phyloP scores from a whole-genome alignment of 495 filamentous ascomycete species.

The Neurospora discreta region DNA sequence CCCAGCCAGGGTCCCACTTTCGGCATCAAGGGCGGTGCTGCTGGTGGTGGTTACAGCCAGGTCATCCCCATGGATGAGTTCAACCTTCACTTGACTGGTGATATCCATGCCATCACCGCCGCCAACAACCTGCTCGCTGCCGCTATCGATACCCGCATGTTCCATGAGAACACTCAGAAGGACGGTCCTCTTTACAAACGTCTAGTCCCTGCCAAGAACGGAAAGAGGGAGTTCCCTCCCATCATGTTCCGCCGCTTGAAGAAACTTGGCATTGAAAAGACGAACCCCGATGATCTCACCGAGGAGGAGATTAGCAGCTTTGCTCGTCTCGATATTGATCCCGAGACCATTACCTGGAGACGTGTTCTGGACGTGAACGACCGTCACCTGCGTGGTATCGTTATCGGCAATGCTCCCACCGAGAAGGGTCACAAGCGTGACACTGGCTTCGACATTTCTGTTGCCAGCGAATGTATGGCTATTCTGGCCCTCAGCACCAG shows the following conservation, averaged over 20 bases:
- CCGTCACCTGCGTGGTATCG: conserved; percentile 79
- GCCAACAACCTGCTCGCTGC: conserved; percentile 98
- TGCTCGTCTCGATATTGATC: conserved; percentile 89
- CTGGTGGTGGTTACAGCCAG: conserved; percentile 94
- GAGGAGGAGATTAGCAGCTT: conserved; percentile 81
- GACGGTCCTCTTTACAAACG: conserved; percentile 82
- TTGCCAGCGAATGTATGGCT: conserved; percentile 97
- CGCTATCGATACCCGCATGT: conserved; percentile 96
- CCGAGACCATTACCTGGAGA: conserved; percentile 92
- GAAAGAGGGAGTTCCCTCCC: conserved; percentile 73
- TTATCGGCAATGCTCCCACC: conserved; percentile 74
- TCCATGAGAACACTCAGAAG: conserved; percentile 91
- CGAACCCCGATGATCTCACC: conserved; percentile 78
- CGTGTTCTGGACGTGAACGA: conserved; percentile 97
- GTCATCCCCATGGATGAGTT: conserved; percentile 99
- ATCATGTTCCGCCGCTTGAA: conserved; percentile 86
- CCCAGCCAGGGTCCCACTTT: conserved; percentile 96
- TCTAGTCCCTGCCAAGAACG: conserved; percentile 81
- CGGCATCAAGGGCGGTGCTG: conserved; percentile 96
- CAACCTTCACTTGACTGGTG: conserved; percentile 93
- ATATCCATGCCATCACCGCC: conserved; percentile 94
- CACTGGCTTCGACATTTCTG: conserved; percentile 94
- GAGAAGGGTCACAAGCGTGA: conserved; percentile 78
- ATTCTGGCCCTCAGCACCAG: conserved; percentile 88
- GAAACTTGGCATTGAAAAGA: conserved; percentile 94